Conservation (phyloP, 441 rosid species). For the Hura crepitans region DNA sequence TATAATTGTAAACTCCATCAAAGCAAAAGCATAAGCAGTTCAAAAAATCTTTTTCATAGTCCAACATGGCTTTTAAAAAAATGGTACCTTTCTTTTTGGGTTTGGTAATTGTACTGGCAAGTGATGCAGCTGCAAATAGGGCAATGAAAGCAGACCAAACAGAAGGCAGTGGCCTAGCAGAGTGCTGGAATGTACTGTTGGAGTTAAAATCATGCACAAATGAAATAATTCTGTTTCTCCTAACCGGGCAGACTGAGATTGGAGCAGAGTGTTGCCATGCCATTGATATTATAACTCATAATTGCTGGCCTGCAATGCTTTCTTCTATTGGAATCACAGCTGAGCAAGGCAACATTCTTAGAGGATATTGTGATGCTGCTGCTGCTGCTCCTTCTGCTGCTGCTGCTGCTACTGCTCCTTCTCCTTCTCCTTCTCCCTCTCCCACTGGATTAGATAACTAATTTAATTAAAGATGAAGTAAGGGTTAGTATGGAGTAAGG, state of each 20-base stretch:
- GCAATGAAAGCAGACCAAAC: conserved; percentile 21
- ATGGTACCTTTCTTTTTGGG: conserved; percentile 7
- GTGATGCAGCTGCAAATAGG: conserved; percentile 20
- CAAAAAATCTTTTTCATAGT: too few relatives aligned
- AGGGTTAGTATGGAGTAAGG: too few relatives aligned
- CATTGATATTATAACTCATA: conserved; percentile 35
- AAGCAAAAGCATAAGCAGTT: background rate
- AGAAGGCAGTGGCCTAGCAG: conserved; percentile 38
- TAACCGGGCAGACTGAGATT: conserved; percentile 16
- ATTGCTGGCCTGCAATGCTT: conserved; percentile 59
- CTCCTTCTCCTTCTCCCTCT: too few relatives aligned
- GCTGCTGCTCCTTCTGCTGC: conserved; percentile 22
- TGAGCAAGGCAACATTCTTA: conserved; percentile 46
- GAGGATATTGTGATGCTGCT: conserved; percentile 48
- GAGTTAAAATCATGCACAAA: conserved; percentile 35
- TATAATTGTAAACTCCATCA: too few relatives aligned
- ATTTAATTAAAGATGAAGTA: too few relatives aligned
- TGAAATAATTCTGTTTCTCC: too few relatives aligned
- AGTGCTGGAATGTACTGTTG: conserved; percentile 47
- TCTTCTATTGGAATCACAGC: conserved; percentile 48
- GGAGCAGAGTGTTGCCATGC: conserved; percentile 48
- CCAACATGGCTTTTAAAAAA: conserved; percentile 13
- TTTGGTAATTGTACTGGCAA: conserved; percentile 16
- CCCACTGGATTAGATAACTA: too few relatives aligned
- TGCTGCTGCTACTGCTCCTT: conserved; percentile 16